Evolutionary conservation across 495 filamentous ascomycete species (phyloP).

Genomic region (Terfezia boudieri): DNA sequence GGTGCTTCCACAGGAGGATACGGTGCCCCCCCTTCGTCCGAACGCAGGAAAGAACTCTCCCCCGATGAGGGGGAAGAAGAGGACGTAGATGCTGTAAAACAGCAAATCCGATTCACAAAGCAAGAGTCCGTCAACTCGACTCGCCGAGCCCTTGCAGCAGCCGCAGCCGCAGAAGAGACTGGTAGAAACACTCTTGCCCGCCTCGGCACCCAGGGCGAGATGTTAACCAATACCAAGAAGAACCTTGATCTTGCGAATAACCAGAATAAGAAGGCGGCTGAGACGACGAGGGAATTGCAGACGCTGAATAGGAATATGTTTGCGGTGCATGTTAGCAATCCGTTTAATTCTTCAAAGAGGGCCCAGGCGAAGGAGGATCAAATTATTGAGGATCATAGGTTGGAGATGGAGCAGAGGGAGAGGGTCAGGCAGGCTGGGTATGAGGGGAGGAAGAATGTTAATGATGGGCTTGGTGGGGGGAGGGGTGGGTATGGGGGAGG

Average conservation of each 20-base stretch:
- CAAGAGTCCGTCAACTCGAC: constrained; percentile 50
- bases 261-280: constrained; percentile 48
- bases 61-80: constrained; percentile 34
- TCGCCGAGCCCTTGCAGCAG: constrained; percentile 42
- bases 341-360: constrained; percentile 38
- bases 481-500: constrained; percentile 4
- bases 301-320: constrained; percentile 67
- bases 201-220: constrained; percentile 52
- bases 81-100: constrained; percentile 42
- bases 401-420: constrained; percentile 46
- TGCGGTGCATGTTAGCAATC: constrained; percentile 50
- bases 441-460: constrained; percentile 33
- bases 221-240: constrained; percentile 54
- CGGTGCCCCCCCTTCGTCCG: background rate
- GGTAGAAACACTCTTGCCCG: constrained; percentile 43
- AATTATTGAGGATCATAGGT: constrained; percentile 36
- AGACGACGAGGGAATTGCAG: constrained; percentile 54
- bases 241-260: constrained; percentile 46
- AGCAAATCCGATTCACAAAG: constrained; percentile 54
- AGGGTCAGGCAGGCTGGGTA: constrained; percentile 43
- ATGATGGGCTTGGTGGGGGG: constrained; percentile 32
- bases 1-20: background rate
- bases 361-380: constrained; percentile 36
- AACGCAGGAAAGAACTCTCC: background rate
- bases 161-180: constrained; percentile 47